Base-by-base conservation (phyloP, 1,284 basidiomycete species). In the Ustilago bromivora region DNA sequence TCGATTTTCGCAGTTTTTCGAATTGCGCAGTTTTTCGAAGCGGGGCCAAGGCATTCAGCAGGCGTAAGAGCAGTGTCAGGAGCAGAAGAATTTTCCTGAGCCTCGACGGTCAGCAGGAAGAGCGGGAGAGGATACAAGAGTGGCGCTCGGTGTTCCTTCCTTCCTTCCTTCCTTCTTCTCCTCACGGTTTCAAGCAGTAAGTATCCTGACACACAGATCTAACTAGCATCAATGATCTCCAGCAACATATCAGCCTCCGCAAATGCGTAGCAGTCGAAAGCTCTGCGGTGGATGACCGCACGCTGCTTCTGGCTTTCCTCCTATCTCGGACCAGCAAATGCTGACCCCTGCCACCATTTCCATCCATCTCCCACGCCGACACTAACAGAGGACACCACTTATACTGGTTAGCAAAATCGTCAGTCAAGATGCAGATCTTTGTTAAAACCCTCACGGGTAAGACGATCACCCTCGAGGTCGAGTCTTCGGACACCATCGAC, bases 391-490 rank as follows among this genome's bases (percentile, higher is more conserved):
- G 81, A 82, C 75, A 73, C 81, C 79, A 82, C 81, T 76, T 57
- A 53, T 66, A 72, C 78, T 82, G 81, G 81, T 82, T 80, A 82
- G 82, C 82, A 78, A 56, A 70, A 68, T 67, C 71, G 75, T 70
- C 65, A 69, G 57, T 61, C 63, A 72, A 73, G 70, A 84, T 82
- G 82, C 82, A 81, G 75, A 82, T 83, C 76, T 84, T 83, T 69
- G 79, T 84, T 61, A 82, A 83, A 76, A 86, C 84, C 80, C 84
- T 86, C 8, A 86, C 85, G 66, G 85, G 85, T 54, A 86, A 86
- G 81, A 86, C 85, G 56, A 86, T 86, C 81, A 86, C 85, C 72
- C 82, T 86, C 46, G 87, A 87, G 82, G 87, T 87, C 65, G 87
- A 87, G 82, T 85, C 84, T 59, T 82, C 81, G 53, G 84, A 86